Evolutionary conservation across 768 basidiomycete genomes (phyloP), one percentile per base, ranked within the genome.

Genomic region (Pisolithus microcarpus): DNA sequence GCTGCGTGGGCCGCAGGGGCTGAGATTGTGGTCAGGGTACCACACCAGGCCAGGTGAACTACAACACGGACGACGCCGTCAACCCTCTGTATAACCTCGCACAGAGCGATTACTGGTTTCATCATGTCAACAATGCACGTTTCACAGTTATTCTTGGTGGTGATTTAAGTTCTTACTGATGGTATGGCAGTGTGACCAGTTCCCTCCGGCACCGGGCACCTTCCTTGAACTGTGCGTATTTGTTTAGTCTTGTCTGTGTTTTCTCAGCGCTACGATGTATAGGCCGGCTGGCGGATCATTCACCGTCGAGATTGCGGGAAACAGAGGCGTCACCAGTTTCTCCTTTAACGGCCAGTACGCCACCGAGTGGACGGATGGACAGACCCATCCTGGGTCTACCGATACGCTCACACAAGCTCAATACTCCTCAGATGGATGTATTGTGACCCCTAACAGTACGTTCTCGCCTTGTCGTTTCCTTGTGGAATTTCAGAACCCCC

Each of bases 261-360:
- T 43, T 28, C 19, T 46, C 46, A 18, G 1, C 52, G 5, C 23
- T 23, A 26, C 24, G 39, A 40, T 23, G 10, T 43, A 21, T 28
- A 77, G 78, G 7, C 79, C 78, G 6, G 79, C 75, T 5, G 77
- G 77, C 34, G 65, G 67, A 36, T 63, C 66, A 36, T 78, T 79
- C 59, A 70, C 68, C 1, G 71, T 78, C 19, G 76, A 79, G 58
- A 67, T 79, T 19, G 72, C 74, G 5, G 66, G 70, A 8, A 79
- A 80, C 60, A 73, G 74, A 9, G 79, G 71, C 31, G 65, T 71
- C 53, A 80, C 78, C n/a, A 57, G 69, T 5, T 63, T 76, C 10
- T 72, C 75, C 1, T 76, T 72, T 58, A 55, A 63, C 47, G 75
- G 76, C 5, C 38, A 61, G 34, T 65, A 68, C 52, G 53, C 66